These are phyloP conservation scores for Coffea eugenioides DNA, from an alignment of 257 asterid genomes.

Conservation along the genomic window DNA sequence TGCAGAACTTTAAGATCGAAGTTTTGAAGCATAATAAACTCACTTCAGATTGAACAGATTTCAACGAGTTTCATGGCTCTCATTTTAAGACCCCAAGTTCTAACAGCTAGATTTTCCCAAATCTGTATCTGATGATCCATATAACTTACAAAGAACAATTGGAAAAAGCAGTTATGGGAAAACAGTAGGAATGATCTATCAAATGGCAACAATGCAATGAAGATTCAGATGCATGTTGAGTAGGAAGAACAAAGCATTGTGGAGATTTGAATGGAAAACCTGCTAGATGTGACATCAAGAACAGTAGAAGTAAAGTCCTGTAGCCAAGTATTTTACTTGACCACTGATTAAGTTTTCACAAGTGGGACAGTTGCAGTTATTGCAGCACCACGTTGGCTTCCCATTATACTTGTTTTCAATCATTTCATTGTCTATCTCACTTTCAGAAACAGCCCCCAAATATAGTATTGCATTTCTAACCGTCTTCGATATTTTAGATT, in stretches of 20 bases:
- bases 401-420: background rate
- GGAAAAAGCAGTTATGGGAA: too few relatives aligned
- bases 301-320: background rate
- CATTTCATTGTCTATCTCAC: background rate
- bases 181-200: too few relatives aligned
- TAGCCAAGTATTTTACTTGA: background rate
- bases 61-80: too few relatives aligned
- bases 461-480: background rate
- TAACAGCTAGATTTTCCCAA: too few relatives aligned
- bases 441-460: background rate
- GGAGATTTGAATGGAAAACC: background rate
- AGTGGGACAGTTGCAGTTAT: background rate
- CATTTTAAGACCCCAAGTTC: too few relatives aligned
- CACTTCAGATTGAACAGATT: too few relatives aligned
- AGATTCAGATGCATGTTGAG: background rate
- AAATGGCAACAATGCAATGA: too few relatives aligned
- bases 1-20: too few relatives aligned
- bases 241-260: background rate
- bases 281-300: background rate
- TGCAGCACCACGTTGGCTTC: background rate
- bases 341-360: background rate
- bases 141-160: too few relatives aligned
- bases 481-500: background rate
- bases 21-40: too few relatives aligned
- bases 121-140: too few relatives aligned